Evolutionary conservation across 2,329 filamentous ascomycete genomes (phyloP), one percentile per base, ranked within the genome.

Genomic region (Apiospora koreana): DNA sequence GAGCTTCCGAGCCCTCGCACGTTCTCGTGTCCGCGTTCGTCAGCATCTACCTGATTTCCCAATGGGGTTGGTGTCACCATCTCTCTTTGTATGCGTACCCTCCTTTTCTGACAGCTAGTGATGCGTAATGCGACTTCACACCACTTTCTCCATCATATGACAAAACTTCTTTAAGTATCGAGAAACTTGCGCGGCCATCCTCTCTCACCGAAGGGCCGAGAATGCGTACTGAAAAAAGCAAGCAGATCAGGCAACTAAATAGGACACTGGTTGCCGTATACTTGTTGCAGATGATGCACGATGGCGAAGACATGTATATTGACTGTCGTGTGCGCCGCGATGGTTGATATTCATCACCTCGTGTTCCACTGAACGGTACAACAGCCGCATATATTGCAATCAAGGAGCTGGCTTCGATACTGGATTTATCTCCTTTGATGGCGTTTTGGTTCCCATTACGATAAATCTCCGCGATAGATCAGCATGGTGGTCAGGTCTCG

Each of bases 61-160:
- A 35, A 58, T 21, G 8, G 18, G 50, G 9, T 31, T 35, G 50
- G 50, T 58, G 50, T n/a, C 28, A 38, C 18, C 6, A 16, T 58
- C 25, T 58, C 28, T 58, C 50, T 35, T 35, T 58, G 50, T 28
- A 14, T 58, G 31, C 28, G 50, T n/a, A 35, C 54, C 31, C 54
- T 62, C 54, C 31, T 62, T 38, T 31, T 38, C 21, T 62, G 54
- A 9, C 31, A 62, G 18, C 21, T 62, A 38, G 28, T 35, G 3
- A 62, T 23, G 54, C 54, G 54, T 35, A 7, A 62, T 23, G 54
- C 54, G 54, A 38, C 54, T 62, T 62, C 54, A 62, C 54, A 62
- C 54, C 54, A 62, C 31, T 38, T 62, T 38, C 54, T 38, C 7
- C 7, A n/a, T 62, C 54, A 62, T 31, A 62, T 62, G 54, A 62